Evolutionary conservation across 352 stramenopile species (phyloP), one percentile per base, ranked within the genome.

Genomic region (Pythium angustatum): DNA sequence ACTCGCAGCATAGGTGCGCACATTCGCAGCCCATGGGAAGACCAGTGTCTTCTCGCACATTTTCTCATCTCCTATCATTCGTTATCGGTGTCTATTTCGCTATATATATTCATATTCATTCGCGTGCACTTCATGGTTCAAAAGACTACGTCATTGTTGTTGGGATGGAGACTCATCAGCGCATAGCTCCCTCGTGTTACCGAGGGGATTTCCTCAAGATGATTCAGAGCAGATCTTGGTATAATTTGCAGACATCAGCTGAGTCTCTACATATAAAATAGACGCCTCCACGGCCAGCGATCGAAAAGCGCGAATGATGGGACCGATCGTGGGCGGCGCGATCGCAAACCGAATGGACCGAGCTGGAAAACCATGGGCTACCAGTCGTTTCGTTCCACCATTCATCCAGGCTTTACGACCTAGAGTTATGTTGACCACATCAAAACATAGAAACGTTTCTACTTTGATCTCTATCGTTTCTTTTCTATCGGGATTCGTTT

Each of bases 191-290:
- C 78, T 90, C 81, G 71, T 78, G 78, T 88, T 90, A 88, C 81
- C 74, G 81, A 90, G 75, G 80, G 75, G 81, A 78, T 90, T 79
- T 90, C 81, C 73, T 88, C 81, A 90, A 73, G 61, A 78, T 74
- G 57, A 81, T 81, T 89, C 81, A 88, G 81, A 90, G 81, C 81
- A 90, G 81, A 90, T 90, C 81, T 90, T 90, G 81, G 81, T 90
- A 90, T 88, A 73, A 56, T 80, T 83, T 78, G 78, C 71, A 55
- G 83, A 77, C 81, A 90, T 90, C 81, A 76, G 64, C 45, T 76
- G 81, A 90, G 64, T 62, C 61, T 48, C 57, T 5, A 57, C 33
- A 22, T 5, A 9, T 33, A n/a, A 58, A 36, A 31, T 6, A 24
- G 6, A 19, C 21, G 12, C 22, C n/a, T 49, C 6, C 43, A 26